These are phyloP conservation scores for Fusarium sterilihyphosum DNA, from an alignment of 2,329 filamentous ascomycete genomes.

Conservation along the genomic window DNA sequence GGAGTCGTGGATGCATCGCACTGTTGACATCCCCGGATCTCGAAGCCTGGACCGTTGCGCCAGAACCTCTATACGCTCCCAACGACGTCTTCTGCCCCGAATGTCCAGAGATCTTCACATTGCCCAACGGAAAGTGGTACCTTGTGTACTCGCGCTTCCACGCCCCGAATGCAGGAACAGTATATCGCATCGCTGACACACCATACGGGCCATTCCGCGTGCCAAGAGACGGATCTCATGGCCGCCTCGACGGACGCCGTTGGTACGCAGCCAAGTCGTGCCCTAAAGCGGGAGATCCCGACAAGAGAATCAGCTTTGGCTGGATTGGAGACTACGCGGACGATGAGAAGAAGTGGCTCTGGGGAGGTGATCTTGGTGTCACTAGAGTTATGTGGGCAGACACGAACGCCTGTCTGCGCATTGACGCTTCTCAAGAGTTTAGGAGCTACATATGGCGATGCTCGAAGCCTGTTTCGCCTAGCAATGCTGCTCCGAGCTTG, in stretches of 20 bases:
- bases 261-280: conserved; percentile 52
- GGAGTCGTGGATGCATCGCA: conserved; percentile 50
- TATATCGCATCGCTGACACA: conserved; percentile 49
- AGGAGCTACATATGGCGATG: conserved; percentile 28
- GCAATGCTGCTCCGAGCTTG: conserved; percentile 37
- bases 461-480: conserved; percentile 32
- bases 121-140: conserved; percentile 51
- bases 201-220: conserved; percentile 49
- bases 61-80: conserved; percentile 47
- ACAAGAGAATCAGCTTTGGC: conserved; percentile 47
- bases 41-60: conserved; percentile 44
- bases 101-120: conserved; percentile 50
- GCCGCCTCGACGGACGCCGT: conserved; percentile 48
- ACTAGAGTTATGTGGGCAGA: conserved; percentile 47
- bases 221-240: conserved; percentile 47
- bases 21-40: conserved; percentile 49
- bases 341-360: conserved; percentile 50
- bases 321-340: conserved; percentile 48
- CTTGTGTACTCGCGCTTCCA: conserved; percentile 48
- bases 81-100: conserved; percentile 51
- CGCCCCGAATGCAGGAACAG: conserved; percentile 49
- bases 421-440: conserved; percentile 40
- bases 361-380: conserved; percentile 49
- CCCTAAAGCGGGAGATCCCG: conserved; percentile 42
- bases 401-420: conserved; percentile 37